These are phyloP conservation scores for Beauveria sp. DNA, from an alignment of 2,329 filamentous ascomycete species.

Conservation along the genomic window DNA sequence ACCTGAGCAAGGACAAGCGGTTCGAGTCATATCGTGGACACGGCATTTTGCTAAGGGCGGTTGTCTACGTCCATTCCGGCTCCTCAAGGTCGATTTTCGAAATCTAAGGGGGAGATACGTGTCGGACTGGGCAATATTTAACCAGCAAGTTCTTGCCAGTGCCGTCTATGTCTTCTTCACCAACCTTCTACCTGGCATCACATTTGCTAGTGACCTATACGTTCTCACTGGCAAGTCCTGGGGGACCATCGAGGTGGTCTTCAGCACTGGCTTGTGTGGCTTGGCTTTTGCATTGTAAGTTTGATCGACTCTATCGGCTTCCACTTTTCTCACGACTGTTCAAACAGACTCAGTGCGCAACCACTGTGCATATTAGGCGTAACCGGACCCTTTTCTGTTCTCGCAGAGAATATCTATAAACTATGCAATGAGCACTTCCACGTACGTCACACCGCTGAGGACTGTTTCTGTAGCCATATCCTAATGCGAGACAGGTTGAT, in stretches of 20 bases:
- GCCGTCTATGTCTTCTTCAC: conserved; percentile 61
- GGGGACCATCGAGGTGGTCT: conserved; percentile 60
- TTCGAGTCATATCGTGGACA: background rate
- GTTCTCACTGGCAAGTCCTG: conserved; percentile 54
- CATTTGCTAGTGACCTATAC: conserved; percentile 58
- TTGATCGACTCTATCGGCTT: background rate
- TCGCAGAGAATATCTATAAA: conserved; percentile 57
- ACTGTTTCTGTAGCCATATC: background rate
- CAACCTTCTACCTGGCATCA: conserved; percentile 58
- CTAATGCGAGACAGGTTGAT: conserved; percentile 33
- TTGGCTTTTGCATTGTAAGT: conserved; percentile 53
- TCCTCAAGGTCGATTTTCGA: conserved; percentile 40
- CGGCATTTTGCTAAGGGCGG: conserved; percentile 29
- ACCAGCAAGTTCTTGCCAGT: conserved; percentile 56
- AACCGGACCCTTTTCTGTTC: conserved; percentile 59
- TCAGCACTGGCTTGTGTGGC: conserved; percentile 57
- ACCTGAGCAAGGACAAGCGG: background rate
- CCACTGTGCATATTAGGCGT: conserved; percentile 59
- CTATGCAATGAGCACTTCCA: conserved; percentile 48
- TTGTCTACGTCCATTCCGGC: conserved; percentile 43
- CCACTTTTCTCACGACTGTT: background rate
- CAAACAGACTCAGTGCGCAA: conserved; percentile 44
- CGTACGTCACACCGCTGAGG: conserved; percentile 25
- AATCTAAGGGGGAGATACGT: conserved; percentile 40
- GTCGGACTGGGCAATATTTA: conserved; percentile 52